These are phyloP conservation scores for Podospora bellae-mahoneyi DNA, from an alignment of 495 filamentous ascomycete genomes.

Conservation along the genomic window DNA sequence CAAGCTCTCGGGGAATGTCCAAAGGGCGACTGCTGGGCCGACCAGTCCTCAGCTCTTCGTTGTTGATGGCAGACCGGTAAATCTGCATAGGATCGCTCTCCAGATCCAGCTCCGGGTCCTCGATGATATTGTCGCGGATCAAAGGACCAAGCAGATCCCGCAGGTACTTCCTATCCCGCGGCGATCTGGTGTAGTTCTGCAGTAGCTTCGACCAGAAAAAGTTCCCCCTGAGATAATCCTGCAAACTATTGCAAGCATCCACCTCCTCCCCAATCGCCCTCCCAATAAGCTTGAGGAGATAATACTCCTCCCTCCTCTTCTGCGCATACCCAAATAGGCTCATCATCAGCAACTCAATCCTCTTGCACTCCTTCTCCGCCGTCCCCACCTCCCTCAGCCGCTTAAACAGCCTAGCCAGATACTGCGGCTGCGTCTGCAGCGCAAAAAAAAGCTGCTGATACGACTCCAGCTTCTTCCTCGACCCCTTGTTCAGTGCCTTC, in stretches of 20 bases:
- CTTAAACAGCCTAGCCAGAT: conserved; percentile 83
- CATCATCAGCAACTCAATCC: conserved; percentile 92
- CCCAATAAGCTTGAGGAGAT: conserved; percentile 83
- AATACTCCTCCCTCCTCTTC: conserved; percentile 94
- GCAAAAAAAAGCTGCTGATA: conserved; percentile 99
- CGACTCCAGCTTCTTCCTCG: conserved; percentile 86
- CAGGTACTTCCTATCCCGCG: conserved; percentile 87
- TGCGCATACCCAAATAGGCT: conserved; percentile 95
- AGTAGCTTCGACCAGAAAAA: conserved; percentile 92
- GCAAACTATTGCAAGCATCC: conserved; percentile 64
- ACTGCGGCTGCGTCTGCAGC: conserved; percentile 93
- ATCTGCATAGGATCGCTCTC: conserved; percentile 98
- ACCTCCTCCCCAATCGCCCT: conserved; percentile 84
- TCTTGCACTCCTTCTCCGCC: conserved; percentile 86
- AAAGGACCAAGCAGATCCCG: conserved; percentile 77
- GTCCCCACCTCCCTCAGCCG: conserved; percentile 78
- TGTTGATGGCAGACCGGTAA: conserved; percentile 89
- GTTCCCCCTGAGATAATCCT: conserved; percentile 84
- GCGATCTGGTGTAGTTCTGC: conserved; percentile 82
- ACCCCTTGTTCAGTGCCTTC: conserved; percentile 95
- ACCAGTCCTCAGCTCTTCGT: conserved; percentile 92
- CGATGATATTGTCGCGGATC: conserved; percentile 83
- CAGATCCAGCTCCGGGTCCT: conserved; percentile 83
- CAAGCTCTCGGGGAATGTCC: conserved; percentile 82
- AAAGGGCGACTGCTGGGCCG: conserved; percentile 71